Conservation (phyloP, 2,329 filamentous ascomycete species). For the Colletotrichum destructivum region DNA sequence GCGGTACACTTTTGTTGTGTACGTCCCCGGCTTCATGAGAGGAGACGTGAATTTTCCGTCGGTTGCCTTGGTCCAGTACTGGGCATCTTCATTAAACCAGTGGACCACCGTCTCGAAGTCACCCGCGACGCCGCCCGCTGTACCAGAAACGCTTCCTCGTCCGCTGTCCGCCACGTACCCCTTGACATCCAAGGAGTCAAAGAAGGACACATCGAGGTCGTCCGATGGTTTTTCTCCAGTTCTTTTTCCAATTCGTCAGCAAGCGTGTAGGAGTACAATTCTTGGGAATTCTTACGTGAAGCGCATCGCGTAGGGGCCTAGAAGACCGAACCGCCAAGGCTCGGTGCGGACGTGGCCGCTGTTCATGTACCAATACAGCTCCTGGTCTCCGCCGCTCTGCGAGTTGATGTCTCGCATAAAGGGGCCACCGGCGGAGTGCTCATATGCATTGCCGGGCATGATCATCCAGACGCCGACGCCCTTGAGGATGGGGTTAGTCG, state of each 20-base stretch:
- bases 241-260: conserved; percentile 43
- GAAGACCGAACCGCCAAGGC: conserved; percentile 68
- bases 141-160: conserved; percentile 69
- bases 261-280: background rate
- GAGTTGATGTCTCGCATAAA: conserved; percentile 71
- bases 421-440: conserved; percentile 71
- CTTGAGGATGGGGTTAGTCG: conserved; percentile 48
- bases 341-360: conserved; percentile 71
- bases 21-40: conserved; percentile 72
- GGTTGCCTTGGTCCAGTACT: conserved; percentile 71
- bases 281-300: conserved; percentile 57
- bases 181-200: conserved; percentile 64
- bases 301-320: conserved; percentile 71
- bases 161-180: conserved; percentile 66
- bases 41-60: conserved; percentile 67
- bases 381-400: conserved; percentile 68
- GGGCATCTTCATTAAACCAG: conserved; percentile 69
- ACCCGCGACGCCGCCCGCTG: conserved; percentile 64
- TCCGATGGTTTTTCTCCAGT: conserved; percentile 61
- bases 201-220: conserved; percentile 68
- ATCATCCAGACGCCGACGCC: conserved; percentile 64
- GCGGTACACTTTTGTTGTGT: conserved; percentile 73
- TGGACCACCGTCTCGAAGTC: conserved; percentile 68
- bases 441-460: conserved; percentile 62
- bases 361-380: conserved; percentile 74